Percentiles rank a stretch among this genome's conserved stretches.
phyloP scores from a whole-genome alignment of 2,329 filamentous ascomycete genomes.

The Colletotrichum sp. region DNA sequence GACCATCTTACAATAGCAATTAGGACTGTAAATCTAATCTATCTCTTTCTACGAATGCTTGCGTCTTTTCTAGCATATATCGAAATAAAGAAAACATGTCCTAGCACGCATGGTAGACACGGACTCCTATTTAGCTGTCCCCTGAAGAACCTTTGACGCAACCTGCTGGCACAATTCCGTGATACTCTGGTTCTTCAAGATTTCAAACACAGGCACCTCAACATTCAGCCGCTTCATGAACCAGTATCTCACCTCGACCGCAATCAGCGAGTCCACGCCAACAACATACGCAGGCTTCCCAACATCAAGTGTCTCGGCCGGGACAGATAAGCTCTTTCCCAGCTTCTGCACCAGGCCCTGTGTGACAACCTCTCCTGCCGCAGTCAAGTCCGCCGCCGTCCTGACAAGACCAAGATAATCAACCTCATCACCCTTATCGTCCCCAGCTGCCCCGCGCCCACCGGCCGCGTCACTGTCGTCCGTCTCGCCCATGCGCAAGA shows the following conservation, averaged over 20 bases:
- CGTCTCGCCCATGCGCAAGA: not conserved
- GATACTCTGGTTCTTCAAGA: not conserved
- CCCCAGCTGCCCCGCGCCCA: not conserved
- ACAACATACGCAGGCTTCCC: not conserved
- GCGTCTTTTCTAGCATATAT: not conserved
- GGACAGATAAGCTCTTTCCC: not conserved
- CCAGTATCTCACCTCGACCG: conserved; percentile 2
- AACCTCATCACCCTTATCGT: not conserved
- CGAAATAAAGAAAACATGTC: not conserved
- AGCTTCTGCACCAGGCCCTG: not conserved
- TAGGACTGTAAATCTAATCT: too few relatives aligned
- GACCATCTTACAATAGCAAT: not conserved
- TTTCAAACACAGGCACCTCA: not conserved
- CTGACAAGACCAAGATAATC: not conserved
- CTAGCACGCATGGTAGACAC: not conserved
- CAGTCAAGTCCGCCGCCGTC: not conserved
- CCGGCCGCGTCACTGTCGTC: not conserved
- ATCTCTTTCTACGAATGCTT: not conserved
- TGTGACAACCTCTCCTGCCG: not conserved
- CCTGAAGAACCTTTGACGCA: not conserved
- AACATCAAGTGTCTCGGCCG: not conserved
- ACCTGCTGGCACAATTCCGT: not conserved
- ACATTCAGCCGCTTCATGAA: not conserved
- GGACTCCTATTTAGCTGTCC: not conserved
- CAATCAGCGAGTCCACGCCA: conserved; percentile 1